Evolutionary conservation across 2,329 filamentous ascomycete species (phyloP).

Genomic region (Fusarium abutilonis): DNA sequence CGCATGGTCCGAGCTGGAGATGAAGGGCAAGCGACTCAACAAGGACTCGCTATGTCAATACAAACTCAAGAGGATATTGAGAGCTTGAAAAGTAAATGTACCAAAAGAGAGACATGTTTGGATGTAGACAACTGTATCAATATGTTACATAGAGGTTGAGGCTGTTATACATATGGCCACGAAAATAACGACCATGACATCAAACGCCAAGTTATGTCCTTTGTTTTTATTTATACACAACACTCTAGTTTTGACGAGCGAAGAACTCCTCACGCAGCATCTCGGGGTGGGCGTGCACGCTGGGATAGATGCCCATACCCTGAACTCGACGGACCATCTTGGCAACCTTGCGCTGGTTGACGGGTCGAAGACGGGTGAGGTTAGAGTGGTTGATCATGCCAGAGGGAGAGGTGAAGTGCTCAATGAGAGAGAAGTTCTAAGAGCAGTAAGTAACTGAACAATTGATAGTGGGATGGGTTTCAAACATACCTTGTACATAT

Average conservation of each 20-base stretch:
- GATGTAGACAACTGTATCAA: conserved; percentile 49
- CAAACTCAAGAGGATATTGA: conserved; percentile 60
- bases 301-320: conserved; percentile 91
- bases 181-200: conserved; percentile 43
- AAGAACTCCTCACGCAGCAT: conserved; percentile 64
- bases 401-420: conserved; percentile 85
- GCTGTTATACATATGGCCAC: conserved; percentile 51
- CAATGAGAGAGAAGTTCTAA: conserved; percentile 92
- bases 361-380: conserved; percentile 81
- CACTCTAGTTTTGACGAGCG: conserved; percentile 29
- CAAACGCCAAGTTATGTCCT: conserved; percentile 15
- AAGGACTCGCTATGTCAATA: conserved; percentile 59
- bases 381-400: conserved; percentile 84
- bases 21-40: conserved; percentile 59
- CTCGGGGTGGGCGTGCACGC: conserved; percentile 88
- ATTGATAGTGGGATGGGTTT: not conserved
- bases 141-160: conserved; percentile 48
- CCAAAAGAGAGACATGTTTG: conserved; percentile 37
- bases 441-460: conserved; percentile 10
- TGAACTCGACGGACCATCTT: conserved; percentile 91
- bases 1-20: conserved; percentile 73
- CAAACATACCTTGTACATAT: conserved; percentile 84
- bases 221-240: conserved; percentile 3
- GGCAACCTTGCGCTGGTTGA: conserved; percentile 92
- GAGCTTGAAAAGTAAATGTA: conserved; percentile 57